phyloP scores from a whole-genome alignment of 371 early-diverging fungal genomes.

The Capillidium heterosporum region DNA sequence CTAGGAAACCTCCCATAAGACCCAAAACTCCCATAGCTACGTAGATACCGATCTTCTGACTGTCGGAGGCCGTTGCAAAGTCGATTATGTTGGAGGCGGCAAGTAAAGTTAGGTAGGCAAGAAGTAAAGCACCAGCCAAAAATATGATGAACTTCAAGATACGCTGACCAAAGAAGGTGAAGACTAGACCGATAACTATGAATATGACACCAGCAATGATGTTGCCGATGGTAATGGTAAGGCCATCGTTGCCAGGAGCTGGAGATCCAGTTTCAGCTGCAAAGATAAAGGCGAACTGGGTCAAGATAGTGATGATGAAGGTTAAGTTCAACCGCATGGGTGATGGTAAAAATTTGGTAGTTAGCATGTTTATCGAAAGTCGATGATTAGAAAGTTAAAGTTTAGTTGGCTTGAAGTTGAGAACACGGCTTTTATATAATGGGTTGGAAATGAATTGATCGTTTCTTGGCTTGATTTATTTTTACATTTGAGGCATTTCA shows the following conservation, averaged over 20 bases:
- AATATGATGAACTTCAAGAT: not conserved
- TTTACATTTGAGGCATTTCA: too few relatives aligned
- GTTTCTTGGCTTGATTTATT: too few relatives aligned
- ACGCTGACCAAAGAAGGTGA: not conserved
- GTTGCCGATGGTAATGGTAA: not conserved
- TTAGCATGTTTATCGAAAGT: too few relatives aligned
- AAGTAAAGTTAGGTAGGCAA: not conserved
- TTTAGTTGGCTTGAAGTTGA: too few relatives aligned
- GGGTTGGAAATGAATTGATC: too few relatives aligned
- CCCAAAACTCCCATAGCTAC: not conserved
- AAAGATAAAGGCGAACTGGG: not conserved
- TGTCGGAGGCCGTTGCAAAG: not conserved
- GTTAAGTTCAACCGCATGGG: too few relatives aligned
- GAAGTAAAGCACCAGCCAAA: not conserved
- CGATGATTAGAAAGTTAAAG: too few relatives aligned
- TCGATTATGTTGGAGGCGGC: not conserved
- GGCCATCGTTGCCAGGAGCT: not conserved
- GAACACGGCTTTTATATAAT: too few relatives aligned
- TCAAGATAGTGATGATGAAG: too few relatives aligned
- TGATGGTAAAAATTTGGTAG: too few relatives aligned
- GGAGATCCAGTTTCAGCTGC: not conserved
- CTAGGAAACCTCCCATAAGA: not conserved
- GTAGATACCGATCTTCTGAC: not conserved
- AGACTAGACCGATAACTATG: not conserved
- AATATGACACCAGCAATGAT: not conserved